Base-by-base conservation (phyloP, 768 basidiomycete species). In the Russula sp. region DNA sequence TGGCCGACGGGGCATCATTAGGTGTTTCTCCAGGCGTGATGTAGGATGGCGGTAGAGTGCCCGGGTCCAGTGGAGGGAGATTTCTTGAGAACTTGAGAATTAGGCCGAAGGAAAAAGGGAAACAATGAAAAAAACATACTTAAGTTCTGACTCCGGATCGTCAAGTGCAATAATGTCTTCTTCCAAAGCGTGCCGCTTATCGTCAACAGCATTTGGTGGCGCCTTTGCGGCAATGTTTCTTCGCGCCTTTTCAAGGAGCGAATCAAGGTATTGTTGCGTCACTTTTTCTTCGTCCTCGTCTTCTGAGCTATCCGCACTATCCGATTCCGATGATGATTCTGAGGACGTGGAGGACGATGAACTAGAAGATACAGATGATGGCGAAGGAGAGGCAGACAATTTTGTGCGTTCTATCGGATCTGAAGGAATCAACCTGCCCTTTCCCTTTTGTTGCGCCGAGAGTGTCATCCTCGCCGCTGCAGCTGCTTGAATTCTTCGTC, bases 1-100 rank as follows among this genome's bases (percentile, higher is more conserved):
- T 71, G 38, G 71, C 73, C 5, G 75, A 78, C 7, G 81, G 78
- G 3, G 76, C 76, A 7, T 78, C 77, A 53, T 74, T 73, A 38
- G 74, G 75, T 29, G 72, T 72, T 57, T 75, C 70, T 22, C 77
- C 78, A 50, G 86, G 74, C 39, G 77, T 77, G 58, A 93, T 82
- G 71, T 91, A 91, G 5, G 84, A 77, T 16, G 73, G 70, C 7
- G 88, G 87, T 11, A 89, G 79, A 14, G 70, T 68, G 49, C 86
- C 86, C 53, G 88, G 83, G 68, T 90, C 75, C n/a, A 91, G 74
- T 10, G 72, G 70, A 3, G 90, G 89, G 49, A 91, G 69, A 25
- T 78, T 77, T 65, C 85, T 87, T n/a, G 35, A 38, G 8, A 22
- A 39, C 5, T 39, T 48, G 59, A 56, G 54, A 22, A 22, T 32